Evolutionary conservation across 1,284 basidiomycete species (phyloP), one percentile per base, ranked within the genome.

Genomic region (Cyathus olla): DNA sequence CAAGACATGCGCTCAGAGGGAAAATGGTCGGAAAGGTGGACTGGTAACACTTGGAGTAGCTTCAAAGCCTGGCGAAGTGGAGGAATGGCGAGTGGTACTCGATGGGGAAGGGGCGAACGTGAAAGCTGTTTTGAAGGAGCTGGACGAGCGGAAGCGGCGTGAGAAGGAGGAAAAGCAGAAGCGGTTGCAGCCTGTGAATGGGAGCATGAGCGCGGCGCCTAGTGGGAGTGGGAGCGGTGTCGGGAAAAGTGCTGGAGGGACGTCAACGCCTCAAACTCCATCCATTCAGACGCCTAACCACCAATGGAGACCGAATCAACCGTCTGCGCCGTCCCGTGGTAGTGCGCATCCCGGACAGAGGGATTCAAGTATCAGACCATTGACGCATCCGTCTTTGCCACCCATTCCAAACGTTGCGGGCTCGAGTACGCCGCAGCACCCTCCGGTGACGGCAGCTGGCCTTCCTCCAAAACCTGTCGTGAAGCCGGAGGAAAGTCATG

Each of bases 81-180:
- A 87, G 59, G 83, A 84, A 66, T 80, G 92, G 67, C 77, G 81
- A 24, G 90, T 87, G 0, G 85, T 90, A 22, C 81, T 90, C 56
- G 91, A 93, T 69, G 85, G 85, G 0, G 89, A 91, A 62, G 87
- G 87, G 13, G 74, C 79, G 66, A 83, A 82, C 64, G 66, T 91
- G 64, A 85, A 82, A 62, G 88, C 88, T 4, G 84, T 91, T 39
- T 65, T 91, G 71, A 86, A 81, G 66, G 87, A 89, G 73, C 67
- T 91, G 63, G 88, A 90, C 11, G 85, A 84, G 48, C 77, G 83
- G 66, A 84, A 83, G 72, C 82, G 80, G 69, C 72, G 78, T 54
- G 85, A 87, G 59, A 76, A 79, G 63, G 82, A 88, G 63, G 84
- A 85, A 72, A 84, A 66, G 52, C 73, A 70, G 37, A 58, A 27